A percentile compares a stretch with the other conserved stretches of the same genome.
Conservation (phyloP, 345 rosid species). For the Syzygium aqueum region DNA sequence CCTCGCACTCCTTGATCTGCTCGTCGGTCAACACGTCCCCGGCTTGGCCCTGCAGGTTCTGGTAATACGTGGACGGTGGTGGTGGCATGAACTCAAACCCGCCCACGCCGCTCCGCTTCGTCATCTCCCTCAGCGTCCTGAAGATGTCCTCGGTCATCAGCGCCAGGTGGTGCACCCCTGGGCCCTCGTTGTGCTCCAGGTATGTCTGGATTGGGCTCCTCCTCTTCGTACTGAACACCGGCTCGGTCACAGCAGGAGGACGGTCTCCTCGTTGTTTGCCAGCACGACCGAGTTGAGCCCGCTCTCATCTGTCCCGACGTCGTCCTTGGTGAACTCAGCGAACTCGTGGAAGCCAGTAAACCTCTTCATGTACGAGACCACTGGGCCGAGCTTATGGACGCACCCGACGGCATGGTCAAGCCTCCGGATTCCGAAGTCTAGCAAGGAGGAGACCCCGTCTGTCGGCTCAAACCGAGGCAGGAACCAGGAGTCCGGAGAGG, state of each 20-base stretch:
- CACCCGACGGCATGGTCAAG: constrained; percentile 89
- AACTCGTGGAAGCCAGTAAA: constrained; percentile 91
- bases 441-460: constrained; percentile 42
- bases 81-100: constrained; percentile 93
- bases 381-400: constrained; percentile 60
- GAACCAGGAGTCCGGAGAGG: constrained; percentile 10
- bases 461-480: constrained; percentile 53
- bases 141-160: constrained; percentile 66
- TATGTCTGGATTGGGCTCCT: constrained; percentile 90
- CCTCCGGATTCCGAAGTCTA: constrained; percentile 65
- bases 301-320: constrained; percentile 79
- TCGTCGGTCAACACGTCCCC: constrained; percentile 89
- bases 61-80: constrained; percentile 78
- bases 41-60: constrained; percentile 68
- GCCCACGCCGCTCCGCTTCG: constrained; percentile 57
- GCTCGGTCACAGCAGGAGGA: constrained; percentile 78
- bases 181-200: constrained; percentile 87
- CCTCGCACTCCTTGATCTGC: constrained; percentile 90
- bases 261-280: constrained; percentile 70
- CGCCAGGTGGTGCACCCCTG: constrained; percentile 80
- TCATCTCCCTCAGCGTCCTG: constrained; percentile 70
- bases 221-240: constrained; percentile 78
- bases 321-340: constrained; percentile 85
- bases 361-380: constrained; percentile 44
- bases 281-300: constrained; percentile 71